These are phyloP conservation scores for Ophiostoma fasciatum DNA, from an alignment of 2,329 filamentous ascomycete species.

Conservation along the genomic window DNA sequence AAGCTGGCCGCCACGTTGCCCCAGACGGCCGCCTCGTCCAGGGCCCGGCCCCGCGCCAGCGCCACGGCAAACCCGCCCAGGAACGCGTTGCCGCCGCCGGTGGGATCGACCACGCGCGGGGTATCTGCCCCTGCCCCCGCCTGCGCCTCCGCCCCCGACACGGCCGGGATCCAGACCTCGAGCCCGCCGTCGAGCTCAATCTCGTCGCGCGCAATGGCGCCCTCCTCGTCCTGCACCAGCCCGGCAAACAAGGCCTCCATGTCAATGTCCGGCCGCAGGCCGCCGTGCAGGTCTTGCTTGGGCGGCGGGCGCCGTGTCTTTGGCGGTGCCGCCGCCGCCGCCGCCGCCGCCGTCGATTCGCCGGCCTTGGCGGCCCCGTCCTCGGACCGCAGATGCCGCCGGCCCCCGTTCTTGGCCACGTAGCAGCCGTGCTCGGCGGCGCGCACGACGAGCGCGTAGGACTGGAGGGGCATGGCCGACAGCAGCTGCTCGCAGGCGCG, in stretches of 20 bases:
- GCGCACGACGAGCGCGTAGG: conserved; percentile 53
- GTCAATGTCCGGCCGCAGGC: conserved; percentile 43
- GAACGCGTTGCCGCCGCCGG: conserved; percentile 87
- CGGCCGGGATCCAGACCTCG: conserved; percentile 65
- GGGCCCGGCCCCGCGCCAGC: conserved; percentile 40
- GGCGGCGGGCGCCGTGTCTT: conserved; percentile 14
- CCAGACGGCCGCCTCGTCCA: conserved; percentile 61
- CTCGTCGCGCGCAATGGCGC: conserved; percentile 39
- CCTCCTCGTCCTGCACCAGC: conserved; percentile 37
- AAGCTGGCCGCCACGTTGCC: conserved; percentile 78
- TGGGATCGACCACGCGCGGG: conserved; percentile 67
- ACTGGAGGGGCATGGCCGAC: conserved; percentile 47
- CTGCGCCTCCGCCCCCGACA: conserved; percentile 29
- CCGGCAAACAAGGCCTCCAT: conserved; percentile 48
- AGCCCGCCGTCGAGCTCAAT: conserved; percentile 49
- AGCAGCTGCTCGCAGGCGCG: conserved; percentile 47
- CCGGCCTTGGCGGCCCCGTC: too few relatives aligned
- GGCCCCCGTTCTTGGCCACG: conserved; percentile 42
- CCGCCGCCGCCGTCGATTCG: too few relatives aligned
- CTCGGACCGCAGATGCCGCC: conserved; percentile 19
- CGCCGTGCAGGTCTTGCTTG: conserved; percentile 33
- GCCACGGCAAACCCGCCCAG: conserved; percentile 46
- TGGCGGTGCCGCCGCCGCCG: too few relatives aligned
- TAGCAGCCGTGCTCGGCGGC: conserved; percentile 60
- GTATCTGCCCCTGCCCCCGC: conserved; percentile 9